A percentile compares a stretch with the other conserved stretches of the same genome.
These are phyloP conservation scores for Alloteropsis angusta DNA, from an alignment of 202 grass and related monocot species.

Conservation along the genomic window DNA sequence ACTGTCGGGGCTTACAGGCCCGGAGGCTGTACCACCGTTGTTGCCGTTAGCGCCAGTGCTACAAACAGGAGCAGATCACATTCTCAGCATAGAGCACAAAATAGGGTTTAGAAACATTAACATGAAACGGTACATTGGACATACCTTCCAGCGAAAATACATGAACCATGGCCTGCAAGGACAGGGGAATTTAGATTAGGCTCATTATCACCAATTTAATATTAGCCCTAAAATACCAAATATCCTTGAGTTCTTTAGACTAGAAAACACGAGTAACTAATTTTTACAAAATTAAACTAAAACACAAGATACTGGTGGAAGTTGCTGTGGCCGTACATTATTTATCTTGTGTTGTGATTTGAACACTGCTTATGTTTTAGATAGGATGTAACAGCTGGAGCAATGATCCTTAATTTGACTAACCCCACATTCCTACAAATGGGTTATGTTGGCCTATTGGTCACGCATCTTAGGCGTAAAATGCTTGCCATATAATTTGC, in stretches of 20 bases:
- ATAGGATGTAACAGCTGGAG: not conserved
- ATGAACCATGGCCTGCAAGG: slow-evolving; percentile 75
- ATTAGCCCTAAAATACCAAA: not conserved
- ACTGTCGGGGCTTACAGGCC: slow-evolving; percentile 41
- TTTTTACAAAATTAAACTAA: not conserved
- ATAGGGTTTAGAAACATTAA: not conserved
- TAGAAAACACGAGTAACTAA: not conserved
- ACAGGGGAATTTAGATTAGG: slow-evolving; percentile 11
- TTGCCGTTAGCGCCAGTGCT: slow-evolving; percentile 51
- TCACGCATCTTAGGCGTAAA: not conserved
- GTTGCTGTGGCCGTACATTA: not conserved
- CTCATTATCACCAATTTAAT: not conserved
- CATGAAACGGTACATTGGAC: not conserved
- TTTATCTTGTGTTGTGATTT: not conserved
- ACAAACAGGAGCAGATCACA: slow-evolving; percentile 14
- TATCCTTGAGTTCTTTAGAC: not conserved
- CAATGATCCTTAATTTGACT: not conserved
- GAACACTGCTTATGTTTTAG: not conserved
- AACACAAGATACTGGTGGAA: not conserved
- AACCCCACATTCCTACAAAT: not conserved
- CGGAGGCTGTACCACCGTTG: slow-evolving; percentile 34
- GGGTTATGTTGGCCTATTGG: not conserved
- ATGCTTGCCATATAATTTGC: not conserved
- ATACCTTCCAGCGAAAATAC: slow-evolving; percentile 89
- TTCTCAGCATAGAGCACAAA: slow-evolving; percentile 4